A percentile compares a stretch with the other conserved stretches of the same genome.
phyloP scores from a whole-genome alignment of 306 rosid genomes.

The Gastrolobium villosum region DNA sequence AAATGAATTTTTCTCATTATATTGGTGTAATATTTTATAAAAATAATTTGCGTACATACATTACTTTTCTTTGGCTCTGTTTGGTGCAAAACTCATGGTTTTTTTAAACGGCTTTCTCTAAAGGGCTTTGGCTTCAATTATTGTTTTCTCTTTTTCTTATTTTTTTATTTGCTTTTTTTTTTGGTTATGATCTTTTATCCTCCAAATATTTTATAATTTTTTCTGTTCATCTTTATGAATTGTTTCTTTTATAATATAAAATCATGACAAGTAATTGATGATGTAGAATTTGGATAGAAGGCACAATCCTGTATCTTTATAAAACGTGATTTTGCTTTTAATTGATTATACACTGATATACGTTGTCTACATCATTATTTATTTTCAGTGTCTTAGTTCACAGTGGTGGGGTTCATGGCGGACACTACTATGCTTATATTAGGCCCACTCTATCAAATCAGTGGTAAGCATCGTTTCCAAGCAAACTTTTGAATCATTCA shows the following conservation, averaged over 20 bases:
- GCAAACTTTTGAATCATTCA: neutral
- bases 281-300: neutral
- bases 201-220: neutral
- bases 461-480: slow-evolving; percentile 61
- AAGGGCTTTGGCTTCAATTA: neutral
- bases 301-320: neutral
- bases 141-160: neutral
- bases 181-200: neutral
- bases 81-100: neutral
- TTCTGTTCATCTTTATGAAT: neutral
- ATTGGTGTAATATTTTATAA: neutral
- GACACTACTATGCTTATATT: slow-evolving; percentile 88
- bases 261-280: no score
- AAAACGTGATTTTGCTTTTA: neutral
- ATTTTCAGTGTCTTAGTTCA: slow-evolving; percentile 84
- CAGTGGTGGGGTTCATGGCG: slow-evolving; percentile 91
- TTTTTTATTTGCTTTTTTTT: neutral
- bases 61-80: neutral
- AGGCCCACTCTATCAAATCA: slow-evolving; percentile 84
- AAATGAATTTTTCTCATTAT: neutral
- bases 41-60: neutral
- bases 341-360: neutral
- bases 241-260: neutral
- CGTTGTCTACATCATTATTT: slow-evolving; percentile 22
- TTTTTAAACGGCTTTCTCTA: neutral